Evolutionary conservation across 176 grass and related monocot species (phyloP).

Genomic region (Oropetium thomaeum): DNA sequence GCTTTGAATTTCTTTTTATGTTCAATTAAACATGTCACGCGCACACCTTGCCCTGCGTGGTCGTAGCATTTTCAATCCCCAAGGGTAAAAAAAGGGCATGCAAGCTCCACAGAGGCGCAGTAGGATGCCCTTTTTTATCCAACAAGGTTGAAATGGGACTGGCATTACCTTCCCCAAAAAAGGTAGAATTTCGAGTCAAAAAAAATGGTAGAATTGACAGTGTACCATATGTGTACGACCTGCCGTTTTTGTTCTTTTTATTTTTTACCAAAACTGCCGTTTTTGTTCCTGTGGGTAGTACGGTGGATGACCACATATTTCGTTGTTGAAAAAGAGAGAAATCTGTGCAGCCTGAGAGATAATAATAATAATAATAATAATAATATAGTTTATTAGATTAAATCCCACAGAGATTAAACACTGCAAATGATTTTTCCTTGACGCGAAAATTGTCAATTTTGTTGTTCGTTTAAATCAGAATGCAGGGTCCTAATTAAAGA

Average conservation of each 20-base stretch:
- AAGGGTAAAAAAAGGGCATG: not conserved
- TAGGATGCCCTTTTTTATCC: constrained; percentile 18
- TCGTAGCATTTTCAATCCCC: constrained; percentile 8
- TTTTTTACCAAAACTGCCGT: too few species aligned
- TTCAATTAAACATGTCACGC: not conserved
- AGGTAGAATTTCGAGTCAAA: too few species aligned
- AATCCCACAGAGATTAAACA: too few species aligned
- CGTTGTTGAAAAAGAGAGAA: not conserved
- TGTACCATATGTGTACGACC: constrained; percentile 28
- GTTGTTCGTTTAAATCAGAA: too few species aligned
- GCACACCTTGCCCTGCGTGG: not conserved
- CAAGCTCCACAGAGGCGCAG: not conserved
- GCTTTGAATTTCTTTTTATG: not conserved
- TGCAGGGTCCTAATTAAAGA: too few species aligned
- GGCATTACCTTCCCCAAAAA: constrained; percentile 28
- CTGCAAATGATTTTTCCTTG: too few species aligned
- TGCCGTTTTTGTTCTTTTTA: too few species aligned
- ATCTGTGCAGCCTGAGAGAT: not conserved
- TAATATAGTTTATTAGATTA: too few species aligned
- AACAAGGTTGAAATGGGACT: constrained; percentile 6
- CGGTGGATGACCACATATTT: not conserved
- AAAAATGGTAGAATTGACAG: too few species aligned
- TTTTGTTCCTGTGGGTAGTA: constrained; percentile 8
- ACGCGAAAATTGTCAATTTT: too few species aligned
- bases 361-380: too few species aligned